Conservation (phyloP, 192 early-diverging fungal species). For the Endogone sp. region DNA sequence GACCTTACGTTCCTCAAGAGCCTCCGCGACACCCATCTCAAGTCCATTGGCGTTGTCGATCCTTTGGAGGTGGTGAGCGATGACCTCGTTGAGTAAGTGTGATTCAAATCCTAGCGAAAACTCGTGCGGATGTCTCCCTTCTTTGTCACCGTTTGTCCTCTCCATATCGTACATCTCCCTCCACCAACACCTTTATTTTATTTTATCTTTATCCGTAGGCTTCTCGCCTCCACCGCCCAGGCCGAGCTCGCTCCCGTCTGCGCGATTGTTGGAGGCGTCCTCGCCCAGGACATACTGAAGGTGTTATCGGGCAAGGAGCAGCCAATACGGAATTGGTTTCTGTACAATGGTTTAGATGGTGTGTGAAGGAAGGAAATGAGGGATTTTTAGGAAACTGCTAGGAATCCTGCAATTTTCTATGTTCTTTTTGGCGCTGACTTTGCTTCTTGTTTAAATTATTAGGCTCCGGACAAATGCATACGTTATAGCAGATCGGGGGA, state of each 20-base stretch:
- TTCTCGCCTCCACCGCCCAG: constrained; percentile 39
- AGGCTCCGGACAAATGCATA: too few species aligned
- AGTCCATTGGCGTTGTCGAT: constrained; percentile 18
- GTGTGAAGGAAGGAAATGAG: too few species aligned
- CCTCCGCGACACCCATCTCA: constrained; percentile 22
- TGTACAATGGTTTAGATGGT: constrained; percentile 61
- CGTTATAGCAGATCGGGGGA: too few species aligned
- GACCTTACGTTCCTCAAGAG: constrained; percentile 20
- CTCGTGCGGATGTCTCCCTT: too few species aligned
- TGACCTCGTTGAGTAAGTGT: constrained; percentile 39
- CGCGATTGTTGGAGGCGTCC: constrained; percentile 83
- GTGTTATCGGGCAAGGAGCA: constrained; percentile 75
- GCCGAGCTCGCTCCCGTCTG: constrained; percentile 78
- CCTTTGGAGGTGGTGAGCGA: constrained; percentile 31
- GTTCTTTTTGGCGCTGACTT: too few species aligned
- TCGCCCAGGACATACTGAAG: constrained; percentile 90
- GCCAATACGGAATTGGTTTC: constrained; percentile 81
- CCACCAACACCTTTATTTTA: too few species aligned
- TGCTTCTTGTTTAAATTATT: too few species aligned
- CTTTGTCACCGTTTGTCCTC: neutral
- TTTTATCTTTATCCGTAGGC: constrained; percentile 31
- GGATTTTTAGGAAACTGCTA: too few species aligned
- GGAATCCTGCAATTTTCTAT: too few species aligned
- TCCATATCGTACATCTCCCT: too few species aligned
- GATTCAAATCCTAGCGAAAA: too few species aligned